These are phyloP conservation scores for Pharnaceum exiguum DNA, from an alignment of 148 eudicot species.

Conservation along the genomic window DNA sequence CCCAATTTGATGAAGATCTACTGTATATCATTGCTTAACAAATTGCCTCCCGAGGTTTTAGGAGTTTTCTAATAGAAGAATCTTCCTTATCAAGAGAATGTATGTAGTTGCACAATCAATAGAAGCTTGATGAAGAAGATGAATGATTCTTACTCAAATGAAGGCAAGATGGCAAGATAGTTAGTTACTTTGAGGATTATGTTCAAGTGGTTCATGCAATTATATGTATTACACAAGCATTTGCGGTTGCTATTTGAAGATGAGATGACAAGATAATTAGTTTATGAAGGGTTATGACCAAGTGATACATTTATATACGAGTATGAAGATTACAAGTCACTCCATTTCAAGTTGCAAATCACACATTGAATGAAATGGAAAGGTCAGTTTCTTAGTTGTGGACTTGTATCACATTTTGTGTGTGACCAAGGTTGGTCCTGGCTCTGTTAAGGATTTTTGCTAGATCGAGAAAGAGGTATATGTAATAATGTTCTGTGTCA, in stretches of 20 bases:
- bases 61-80: conserved; percentile 54
- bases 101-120: conserved; percentile 37
- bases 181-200: conserved; percentile 39
- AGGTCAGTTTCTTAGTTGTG: conserved; percentile 47
- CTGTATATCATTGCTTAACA: conserved; percentile 51
- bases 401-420: conserved; percentile 30
- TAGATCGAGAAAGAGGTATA: conserved; percentile 32
- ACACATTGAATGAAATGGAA: conserved; percentile 47
- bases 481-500: conserved; percentile 17
- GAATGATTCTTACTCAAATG: conserved; percentile 45
- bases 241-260: conserved; percentile 42
- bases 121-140: conserved; percentile 58
- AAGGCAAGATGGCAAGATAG: conserved; percentile 45
- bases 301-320: conserved; percentile 41
- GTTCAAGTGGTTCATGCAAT: conserved; percentile 42
- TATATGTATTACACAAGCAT: conserved; percentile 31
- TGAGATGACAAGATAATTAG: too few relatives aligned
- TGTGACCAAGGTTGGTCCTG: conserved; percentile 20
- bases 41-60: conserved; percentile 49
- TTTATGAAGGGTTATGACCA: conserved; percentile 34
- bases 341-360: conserved; percentile 58
- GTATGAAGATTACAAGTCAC: conserved; percentile 36
- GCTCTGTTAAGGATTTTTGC: conserved; percentile 26
- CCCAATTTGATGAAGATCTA: conserved; percentile 70
- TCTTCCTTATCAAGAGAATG: conserved; percentile 45